Percentiles rank a stretch among this genome's conserved stretches.
Conservation (phyloP, 352 stramenopile species). For the Phytophthora agathidicida region DNA sequence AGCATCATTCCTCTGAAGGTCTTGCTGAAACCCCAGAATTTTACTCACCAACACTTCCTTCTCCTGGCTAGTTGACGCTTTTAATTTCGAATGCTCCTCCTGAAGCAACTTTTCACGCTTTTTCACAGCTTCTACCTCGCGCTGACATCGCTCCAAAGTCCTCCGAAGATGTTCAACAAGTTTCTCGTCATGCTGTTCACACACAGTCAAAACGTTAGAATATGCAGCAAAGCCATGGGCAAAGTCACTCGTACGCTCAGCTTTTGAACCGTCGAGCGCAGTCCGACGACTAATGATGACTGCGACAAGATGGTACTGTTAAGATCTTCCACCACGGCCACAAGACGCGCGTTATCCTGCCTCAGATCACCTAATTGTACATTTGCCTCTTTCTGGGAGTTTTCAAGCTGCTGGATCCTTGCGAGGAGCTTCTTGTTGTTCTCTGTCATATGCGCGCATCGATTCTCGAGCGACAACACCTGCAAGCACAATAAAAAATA, state of each 20-base stretch:
- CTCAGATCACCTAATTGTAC: slow-evolving; percentile 38
- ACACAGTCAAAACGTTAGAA: slow-evolving; percentile 7
- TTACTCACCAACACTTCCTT: slow-evolving; percentile 65
- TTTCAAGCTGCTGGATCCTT: slow-evolving; percentile 71
- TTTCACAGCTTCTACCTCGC: slow-evolving; percentile 53
- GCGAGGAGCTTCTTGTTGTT: slow-evolving; percentile 78
- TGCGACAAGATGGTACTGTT: slow-evolving; percentile 64
- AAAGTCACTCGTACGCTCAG: slow-evolving; percentile 42
- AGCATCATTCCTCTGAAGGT: slow-evolving; percentile 44
- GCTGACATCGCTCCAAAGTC: slow-evolving; percentile 56
- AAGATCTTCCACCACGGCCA: slow-evolving; percentile 41
- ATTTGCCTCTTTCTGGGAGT: slow-evolving; percentile 48
- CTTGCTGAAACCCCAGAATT: slow-evolving; percentile 60
- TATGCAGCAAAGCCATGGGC: background rate
- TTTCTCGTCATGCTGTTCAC: slow-evolving; percentile 52
- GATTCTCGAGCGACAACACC: slow-evolving; percentile 67
- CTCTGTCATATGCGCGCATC: slow-evolving; percentile 57
- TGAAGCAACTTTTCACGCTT: slow-evolving; percentile 55
- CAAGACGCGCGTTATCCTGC: slow-evolving; percentile 50
- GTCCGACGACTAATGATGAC: slow-evolving; percentile 59
- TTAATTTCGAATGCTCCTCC: slow-evolving; percentile 57
- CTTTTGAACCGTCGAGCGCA: slow-evolving; percentile 59
- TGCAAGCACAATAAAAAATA: slow-evolving; percentile 19
- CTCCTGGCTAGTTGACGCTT: slow-evolving; percentile 46
- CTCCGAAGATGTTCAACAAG: slow-evolving; percentile 45